Percentiles rank a stretch among this genome's conserved stretches.
Conservation (phyloP, 208 protist genomes). For the Blastocrithidia nonstop region DNA sequence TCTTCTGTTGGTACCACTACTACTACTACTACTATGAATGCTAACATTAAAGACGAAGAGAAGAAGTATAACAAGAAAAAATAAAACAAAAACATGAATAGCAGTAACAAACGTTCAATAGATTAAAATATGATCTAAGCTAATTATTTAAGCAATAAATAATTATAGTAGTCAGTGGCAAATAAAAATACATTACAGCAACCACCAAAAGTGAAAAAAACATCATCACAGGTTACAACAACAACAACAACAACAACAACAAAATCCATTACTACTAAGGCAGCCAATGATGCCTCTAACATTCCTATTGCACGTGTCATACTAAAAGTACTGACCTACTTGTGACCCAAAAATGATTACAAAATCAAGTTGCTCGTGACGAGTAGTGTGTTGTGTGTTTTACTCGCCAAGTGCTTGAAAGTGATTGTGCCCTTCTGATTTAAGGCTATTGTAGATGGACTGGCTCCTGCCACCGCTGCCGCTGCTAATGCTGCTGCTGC, state of each 20-base stretch:
- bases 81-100: neutral
- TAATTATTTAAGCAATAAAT: too few species aligned
- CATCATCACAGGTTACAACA: slow-evolving; percentile 1
- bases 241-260: neutral
- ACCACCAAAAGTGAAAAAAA: neutral
- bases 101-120: neutral
- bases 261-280: neutral
- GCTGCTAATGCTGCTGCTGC: slow-evolving; percentile 25
- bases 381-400: slow-evolving; percentile 56
- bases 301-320: slow-evolving; percentile 68
- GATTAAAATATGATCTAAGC: too few species aligned
- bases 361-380: slow-evolving; percentile 57
- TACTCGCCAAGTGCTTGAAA: slow-evolving; percentile 67
- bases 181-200: too few species aligned
- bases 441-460: slow-evolving; percentile 71
- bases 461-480: slow-evolving; percentile 28
- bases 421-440: slow-evolving; percentile 86
- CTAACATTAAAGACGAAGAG: neutral
- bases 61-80: slow-evolving; percentile 1
- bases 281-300: slow-evolving; percentile 5
- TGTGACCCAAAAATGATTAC: slow-evolving; percentile 62
- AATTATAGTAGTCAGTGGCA: neutral
- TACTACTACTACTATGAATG: too few species aligned
- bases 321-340: slow-evolving; percentile 48
- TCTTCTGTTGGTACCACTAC: too few species aligned